Evolutionary conservation across 495 filamentous ascomycete genomes (phyloP).

Genomic region (Talaromyces stipitatus): DNA sequence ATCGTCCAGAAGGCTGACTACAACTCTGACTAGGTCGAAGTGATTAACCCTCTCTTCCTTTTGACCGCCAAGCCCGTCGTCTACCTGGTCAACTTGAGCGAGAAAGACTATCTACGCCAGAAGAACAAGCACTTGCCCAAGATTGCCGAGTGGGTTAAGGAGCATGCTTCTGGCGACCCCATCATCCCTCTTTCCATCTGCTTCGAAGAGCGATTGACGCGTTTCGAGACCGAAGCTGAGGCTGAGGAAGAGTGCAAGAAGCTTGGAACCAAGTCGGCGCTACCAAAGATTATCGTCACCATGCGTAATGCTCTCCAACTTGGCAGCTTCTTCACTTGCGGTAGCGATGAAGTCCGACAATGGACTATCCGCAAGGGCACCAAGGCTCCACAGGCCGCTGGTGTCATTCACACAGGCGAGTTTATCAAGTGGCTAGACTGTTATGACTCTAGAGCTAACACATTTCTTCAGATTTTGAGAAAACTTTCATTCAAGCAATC

Average conservation of each 20-base stretch:
- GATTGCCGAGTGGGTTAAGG: conserved; percentile 90
- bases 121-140: conserved; percentile 98
- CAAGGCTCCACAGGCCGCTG: conserved; percentile 94
- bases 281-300: conserved; percentile 88
- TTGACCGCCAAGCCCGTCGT: conserved; percentile 96
- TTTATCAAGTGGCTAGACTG: background rate
- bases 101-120: conserved; percentile 95
- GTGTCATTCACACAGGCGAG: conserved; percentile 80
- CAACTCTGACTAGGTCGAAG: conserved; percentile 63
- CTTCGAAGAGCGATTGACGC: conserved; percentile 87
- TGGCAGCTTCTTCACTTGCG: conserved; percentile 94
- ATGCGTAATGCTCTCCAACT: conserved; percentile 92
- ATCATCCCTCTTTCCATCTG: conserved; percentile 87
- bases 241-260: conserved; percentile 85
- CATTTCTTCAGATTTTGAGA: conserved; percentile 73
- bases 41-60: conserved; percentile 94
- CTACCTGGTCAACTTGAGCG: conserved; percentile 92
- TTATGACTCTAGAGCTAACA: conserved; percentile 1
- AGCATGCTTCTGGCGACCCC: conserved; percentile 76
- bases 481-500: conserved; percentile 97
- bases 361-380: conserved; percentile 97
- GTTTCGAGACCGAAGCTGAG: conserved; percentile 67
- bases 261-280: conserved; percentile 73
- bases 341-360: conserved; percentile 93
- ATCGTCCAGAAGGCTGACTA: background rate